phyloP scores from a whole-genome alignment of 108 stramenopile species.

The Cyclotella cryptica region DNA sequence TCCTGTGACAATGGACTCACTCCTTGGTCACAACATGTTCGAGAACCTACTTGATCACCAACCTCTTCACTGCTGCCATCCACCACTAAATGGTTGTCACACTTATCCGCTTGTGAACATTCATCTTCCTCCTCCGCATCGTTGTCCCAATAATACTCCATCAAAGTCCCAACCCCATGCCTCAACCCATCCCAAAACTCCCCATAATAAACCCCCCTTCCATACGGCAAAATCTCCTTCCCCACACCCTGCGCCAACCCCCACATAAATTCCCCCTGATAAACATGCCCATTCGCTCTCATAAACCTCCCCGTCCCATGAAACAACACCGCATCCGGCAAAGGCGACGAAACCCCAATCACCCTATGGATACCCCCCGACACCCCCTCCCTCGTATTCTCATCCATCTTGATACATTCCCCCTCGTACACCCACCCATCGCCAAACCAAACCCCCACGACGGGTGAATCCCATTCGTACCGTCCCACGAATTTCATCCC shows the following conservation, averaged over 20 bases:
- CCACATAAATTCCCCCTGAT: constrained; percentile 39
- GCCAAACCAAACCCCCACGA: constrained; percentile 23
- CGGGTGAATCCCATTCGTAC: constrained; percentile 43
- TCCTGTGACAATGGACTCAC: too few relatives aligned
- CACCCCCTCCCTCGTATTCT: neutral
- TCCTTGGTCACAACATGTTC: too few relatives aligned
- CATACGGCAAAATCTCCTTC: constrained; percentile 28
- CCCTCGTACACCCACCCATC: constrained; percentile 42
- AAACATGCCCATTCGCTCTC: constrained; percentile 32
- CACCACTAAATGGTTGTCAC: too few relatives aligned
- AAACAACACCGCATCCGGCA: constrained; percentile 31
- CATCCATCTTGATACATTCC: neutral
- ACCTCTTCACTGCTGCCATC: too few relatives aligned
- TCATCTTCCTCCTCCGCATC: constrained; percentile 9
- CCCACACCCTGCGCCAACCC: constrained; percentile 47
- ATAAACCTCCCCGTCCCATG: constrained; percentile 38
- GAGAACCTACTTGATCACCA: too few relatives aligned
- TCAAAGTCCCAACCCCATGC: constrained; percentile 51
- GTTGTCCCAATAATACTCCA: constrained; percentile 26
- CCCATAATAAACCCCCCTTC: constrained; percentile 36
- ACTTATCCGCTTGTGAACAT: neutral
- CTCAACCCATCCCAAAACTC: constrained; percentile 39
- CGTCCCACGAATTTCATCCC: constrained; percentile 40
- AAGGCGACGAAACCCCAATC: constrained; percentile 13
- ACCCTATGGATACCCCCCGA: neutral